phyloP scores from a whole-genome alignment of 2,329 filamentous ascomycete genomes.

The Colletotrichum aenigma region DNA sequence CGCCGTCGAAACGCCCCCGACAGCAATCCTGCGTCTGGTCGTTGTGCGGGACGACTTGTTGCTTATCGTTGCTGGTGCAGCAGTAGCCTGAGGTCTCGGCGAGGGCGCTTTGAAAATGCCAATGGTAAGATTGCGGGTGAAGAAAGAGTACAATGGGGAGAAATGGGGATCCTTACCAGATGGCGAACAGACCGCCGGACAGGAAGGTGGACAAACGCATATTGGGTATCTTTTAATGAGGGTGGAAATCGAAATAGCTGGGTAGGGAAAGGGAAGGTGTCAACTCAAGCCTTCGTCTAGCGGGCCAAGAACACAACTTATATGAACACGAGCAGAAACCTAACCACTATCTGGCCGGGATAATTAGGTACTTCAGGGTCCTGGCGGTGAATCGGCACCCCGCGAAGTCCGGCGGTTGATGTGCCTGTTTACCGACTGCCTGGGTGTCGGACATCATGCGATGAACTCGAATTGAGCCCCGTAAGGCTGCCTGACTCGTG shows the following conservation, averaged over 20 bases:
- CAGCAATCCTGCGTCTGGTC: background rate
- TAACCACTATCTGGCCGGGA: rapidly evolving
- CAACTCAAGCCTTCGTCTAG: background rate
- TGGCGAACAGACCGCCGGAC: background rate
- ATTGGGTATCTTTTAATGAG: background rate
- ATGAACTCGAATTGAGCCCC: background rate
- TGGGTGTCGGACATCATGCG: background rate
- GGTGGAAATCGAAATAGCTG: background rate
- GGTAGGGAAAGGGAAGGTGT: background rate
- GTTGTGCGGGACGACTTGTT: background rate
- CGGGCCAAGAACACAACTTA: background rate
- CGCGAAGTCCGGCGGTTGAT: background rate
- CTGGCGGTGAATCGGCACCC: background rate
- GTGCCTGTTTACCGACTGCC: background rate
- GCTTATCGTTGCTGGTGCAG: background rate
- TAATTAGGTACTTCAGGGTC: no score
- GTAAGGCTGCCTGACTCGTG: background rate
- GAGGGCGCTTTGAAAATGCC: background rate
- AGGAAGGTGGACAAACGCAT: background rate
- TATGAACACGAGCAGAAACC: background rate
- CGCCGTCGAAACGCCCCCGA: background rate
- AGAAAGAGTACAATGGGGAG: no score
- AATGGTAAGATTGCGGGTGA: no score
- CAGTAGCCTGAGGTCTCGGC: background rate
- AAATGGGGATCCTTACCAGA: background rate